Conservation (phyloP, 208 protist species). For the Naegleria fowleri region DNA sequence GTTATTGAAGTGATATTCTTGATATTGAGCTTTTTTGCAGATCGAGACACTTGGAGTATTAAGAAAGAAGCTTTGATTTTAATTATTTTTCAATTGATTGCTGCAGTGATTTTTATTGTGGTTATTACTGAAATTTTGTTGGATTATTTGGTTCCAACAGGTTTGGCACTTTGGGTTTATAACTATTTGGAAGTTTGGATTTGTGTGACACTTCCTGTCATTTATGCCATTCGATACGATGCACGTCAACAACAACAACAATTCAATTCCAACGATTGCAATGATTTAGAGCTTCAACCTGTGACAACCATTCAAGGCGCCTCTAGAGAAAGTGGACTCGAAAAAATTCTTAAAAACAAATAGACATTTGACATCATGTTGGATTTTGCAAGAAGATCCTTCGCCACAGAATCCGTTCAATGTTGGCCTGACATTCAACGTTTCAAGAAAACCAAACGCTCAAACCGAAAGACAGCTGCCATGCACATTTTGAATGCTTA, state of each 20-base stretch:
- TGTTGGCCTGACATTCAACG: neutral
- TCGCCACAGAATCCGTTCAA: neutral
- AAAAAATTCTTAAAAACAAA: neutral
- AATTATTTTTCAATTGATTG: neutral
- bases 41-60: neutral
- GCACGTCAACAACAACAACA: too few species aligned
- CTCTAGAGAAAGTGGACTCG: too few species aligned
- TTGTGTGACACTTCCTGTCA: neutral
- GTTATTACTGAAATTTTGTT: neutral
- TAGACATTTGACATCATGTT: neutral
- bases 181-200: neutral
- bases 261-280: too few species aligned
- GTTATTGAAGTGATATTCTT: neutral
- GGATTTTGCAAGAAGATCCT: neutral
- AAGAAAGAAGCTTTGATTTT: neutral
- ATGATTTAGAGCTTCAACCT: too few species aligned
- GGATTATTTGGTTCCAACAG: neutral
- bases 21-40: neutral
- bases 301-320: too few species aligned
- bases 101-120: neutral
- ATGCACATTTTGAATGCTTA: neutral
- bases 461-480: neutral
- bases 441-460: neutral
- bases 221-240: neutral
- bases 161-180: neutral